Conservation (phyloP, 2,329 filamentous ascomycete species). For the Cadophora malorum region DNA sequence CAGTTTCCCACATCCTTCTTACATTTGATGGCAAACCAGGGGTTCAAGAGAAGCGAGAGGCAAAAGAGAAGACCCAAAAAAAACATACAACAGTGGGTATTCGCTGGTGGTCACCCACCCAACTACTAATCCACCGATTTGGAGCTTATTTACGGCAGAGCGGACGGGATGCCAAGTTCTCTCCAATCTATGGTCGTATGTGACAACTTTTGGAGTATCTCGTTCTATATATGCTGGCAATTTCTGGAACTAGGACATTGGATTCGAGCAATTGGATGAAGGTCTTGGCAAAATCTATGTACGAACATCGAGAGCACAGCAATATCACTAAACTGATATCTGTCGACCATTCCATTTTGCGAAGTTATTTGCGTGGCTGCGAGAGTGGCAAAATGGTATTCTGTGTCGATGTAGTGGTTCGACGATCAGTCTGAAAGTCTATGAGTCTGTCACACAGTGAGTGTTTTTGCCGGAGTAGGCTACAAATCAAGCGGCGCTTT, state of each 20-base stretch:
- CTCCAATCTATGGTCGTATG: slow-evolving; percentile 39
- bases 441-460: neutral
- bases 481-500: neutral
- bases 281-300: neutral
- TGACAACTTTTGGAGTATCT: neutral
- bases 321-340: too few relatives aligned
- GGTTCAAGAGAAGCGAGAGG: neutral
- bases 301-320: too few relatives aligned
- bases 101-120: slow-evolving; percentile 43
- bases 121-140: slow-evolving; percentile 44
- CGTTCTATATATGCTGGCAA: neutral
- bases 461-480: neutral
- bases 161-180: slow-evolving; percentile 42
- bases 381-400: neutral
- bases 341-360: too few relatives aligned
- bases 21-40: neutral
- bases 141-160: slow-evolving; percentile 42
- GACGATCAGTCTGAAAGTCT: neutral
- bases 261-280: neutral
- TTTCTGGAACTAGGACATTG: neutral
- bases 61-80: slow-evolving; percentile 22
- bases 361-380: too few relatives aligned
- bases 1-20: neutral
- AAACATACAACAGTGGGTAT: slow-evolving; percentile 41
- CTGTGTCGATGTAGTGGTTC: neutral